These are phyloP conservation scores for Clathrospora elynae DNA, from an alignment of 2,329 filamentous ascomycete genomes.

Conservation along the genomic window DNA sequence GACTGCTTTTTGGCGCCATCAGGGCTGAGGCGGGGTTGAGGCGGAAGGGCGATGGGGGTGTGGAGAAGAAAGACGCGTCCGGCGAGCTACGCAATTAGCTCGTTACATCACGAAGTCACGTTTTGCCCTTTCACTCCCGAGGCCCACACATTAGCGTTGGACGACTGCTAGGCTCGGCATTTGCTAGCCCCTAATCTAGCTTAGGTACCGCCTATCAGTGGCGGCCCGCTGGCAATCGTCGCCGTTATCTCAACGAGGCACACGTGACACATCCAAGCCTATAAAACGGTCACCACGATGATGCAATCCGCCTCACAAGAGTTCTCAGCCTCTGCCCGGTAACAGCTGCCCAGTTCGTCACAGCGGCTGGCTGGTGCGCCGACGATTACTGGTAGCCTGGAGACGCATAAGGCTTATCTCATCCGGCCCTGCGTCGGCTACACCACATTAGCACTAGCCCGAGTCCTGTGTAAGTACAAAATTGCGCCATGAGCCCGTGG, in stretches of 20 bases:
- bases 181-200: no score
- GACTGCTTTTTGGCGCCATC: slow-evolving; percentile 48
- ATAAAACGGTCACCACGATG: slow-evolving; percentile 4
- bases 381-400: slow-evolving; percentile 5
- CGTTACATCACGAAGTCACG: slow-evolving; percentile 33
- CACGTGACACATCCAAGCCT: neutral
- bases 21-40: slow-evolving; percentile 12
- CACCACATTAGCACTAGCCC: no score
- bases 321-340: slow-evolving; percentile 3
- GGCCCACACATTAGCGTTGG: no score
- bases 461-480: no score
- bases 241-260: neutral
- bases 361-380: slow-evolving; percentile 4
- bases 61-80: slow-evolving; percentile 23
- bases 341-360: slow-evolving; percentile 12
- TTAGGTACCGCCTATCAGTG: no score
- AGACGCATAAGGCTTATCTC: no score
- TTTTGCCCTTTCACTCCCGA: slow-evolving; percentile 1
- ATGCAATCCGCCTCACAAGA: slow-evolving; percentile 8
- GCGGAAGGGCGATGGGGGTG: slow-evolving; percentile 13
- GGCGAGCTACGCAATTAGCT: slow-evolving; percentile 13
- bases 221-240: neutral
- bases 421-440: slow-evolving; percentile 11
- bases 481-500: slow-evolving; percentile 11
- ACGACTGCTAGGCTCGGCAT: no score